Base-by-base conservation (phyloP, 176 grass and related monocot species). In the Melocanna baccifera region DNA sequence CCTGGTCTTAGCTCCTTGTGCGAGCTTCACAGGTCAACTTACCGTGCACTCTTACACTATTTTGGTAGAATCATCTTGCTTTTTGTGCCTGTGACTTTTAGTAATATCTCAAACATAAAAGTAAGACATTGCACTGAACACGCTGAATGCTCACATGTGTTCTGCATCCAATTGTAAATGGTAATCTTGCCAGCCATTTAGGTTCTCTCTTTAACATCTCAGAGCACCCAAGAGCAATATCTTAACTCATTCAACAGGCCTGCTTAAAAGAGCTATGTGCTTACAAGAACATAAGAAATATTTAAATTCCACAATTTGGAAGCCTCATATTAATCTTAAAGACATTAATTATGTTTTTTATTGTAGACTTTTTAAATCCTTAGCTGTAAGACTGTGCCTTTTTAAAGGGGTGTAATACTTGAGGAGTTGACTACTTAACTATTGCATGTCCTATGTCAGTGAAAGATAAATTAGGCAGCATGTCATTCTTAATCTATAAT, bases 1-100 rank as follows among this genome's bases (percentile, higher is more conserved):
- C 83, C 96, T 85, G 96, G 96, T 75, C 96, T 98, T 90, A 83
- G 96, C 67, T 83, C 87, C 87, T 95, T 37, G 89, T 98, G 89
- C 40, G 85, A 98, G 76, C 96, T 98, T 88, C 96, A 98, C 89
- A 98, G 89, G 96, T 95, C 34, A 88, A 34, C 20, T 91, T 84
- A 62, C 50, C 66, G 22, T 64, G 28, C 25, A 9, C 77, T 76
- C 42, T 62, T 63, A 46, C 57, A 81, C 34, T 76, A 62, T 45
- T 59, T 73, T 55, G 29, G 40, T 22, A 83, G 6, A 82, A 87
- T n/a, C 12, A 40, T 30, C 14, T 28, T 88, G 6, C 1, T 7
- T 45, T 81, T 13, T 64, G 16, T 59, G 13, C 1, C 26, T 65
- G 4, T 76, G 59, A 39, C 45, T 71, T 48, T 8, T 22, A 70